These are phyloP conservation scores for Trichoderma oligosporum DNA, from an alignment of 2,329 filamentous ascomycete species.

Conservation along the genomic window DNA sequence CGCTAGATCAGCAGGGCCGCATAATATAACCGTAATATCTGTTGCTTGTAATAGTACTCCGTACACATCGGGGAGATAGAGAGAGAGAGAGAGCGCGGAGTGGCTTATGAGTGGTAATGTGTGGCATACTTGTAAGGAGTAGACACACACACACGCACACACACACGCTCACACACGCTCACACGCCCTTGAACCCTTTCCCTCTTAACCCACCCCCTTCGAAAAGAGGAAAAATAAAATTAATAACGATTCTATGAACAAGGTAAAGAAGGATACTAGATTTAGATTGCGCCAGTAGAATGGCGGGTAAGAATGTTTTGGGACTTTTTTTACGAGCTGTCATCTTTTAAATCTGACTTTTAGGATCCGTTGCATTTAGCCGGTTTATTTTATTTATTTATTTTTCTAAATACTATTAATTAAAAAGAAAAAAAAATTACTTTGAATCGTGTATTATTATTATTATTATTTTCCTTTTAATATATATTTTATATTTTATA, in stretches of 20 bases:
- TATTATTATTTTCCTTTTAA: not conserved
- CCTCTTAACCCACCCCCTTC: not conserved
- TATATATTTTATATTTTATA: not conserved
- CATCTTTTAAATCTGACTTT: not conserved
- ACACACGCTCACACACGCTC: not conserved
- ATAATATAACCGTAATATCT: slow-evolving; percentile 3
- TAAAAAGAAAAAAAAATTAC: not conserved
- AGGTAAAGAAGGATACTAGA: slow-evolving; percentile 11
- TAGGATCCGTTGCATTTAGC: slow-evolving; percentile 14
- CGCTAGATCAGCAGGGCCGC: slow-evolving; percentile 12
- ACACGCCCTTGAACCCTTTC: not conserved
- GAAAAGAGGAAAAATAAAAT: not conserved
- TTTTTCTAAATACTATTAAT: not conserved
- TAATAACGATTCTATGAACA: not conserved
- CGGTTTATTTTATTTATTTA: not conserved
- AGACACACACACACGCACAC: not conserved
- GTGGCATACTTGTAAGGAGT: not conserved
- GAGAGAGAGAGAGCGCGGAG: too few relatives aligned
- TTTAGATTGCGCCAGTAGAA: slow-evolving; percentile 17
- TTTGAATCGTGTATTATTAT: too few relatives aligned
- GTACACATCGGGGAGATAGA: not conserved
- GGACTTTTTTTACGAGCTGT: not conserved
- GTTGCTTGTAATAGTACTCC: too few relatives aligned
- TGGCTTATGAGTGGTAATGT: too few relatives aligned
- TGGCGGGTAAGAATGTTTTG: not conserved